These are phyloP conservation scores for Rhizopogon roseolus DNA, from an alignment of 768 basidiomycete species.

Conservation along the genomic window DNA sequence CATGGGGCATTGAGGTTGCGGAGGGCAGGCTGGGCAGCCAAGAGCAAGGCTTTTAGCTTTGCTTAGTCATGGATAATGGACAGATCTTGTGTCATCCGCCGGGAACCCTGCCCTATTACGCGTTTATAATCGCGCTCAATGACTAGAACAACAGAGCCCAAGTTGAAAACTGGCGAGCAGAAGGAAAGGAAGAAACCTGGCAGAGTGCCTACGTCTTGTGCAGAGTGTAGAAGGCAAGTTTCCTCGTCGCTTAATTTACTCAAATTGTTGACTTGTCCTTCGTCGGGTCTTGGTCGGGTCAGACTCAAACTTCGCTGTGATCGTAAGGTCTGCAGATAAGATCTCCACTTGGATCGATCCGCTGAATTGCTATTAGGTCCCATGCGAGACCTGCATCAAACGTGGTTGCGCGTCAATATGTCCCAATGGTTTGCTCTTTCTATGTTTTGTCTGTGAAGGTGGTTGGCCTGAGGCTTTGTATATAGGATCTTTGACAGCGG, in stretches of 20 bases:
- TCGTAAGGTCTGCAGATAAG: constrained; percentile 39
- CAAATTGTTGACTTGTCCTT: background rate
- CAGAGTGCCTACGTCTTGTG: constrained; percentile 39
- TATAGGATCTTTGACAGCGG: constrained; percentile 49
- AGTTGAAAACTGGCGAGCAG: constrained; percentile 9
- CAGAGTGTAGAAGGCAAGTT: constrained; percentile 34
- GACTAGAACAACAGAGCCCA: constrained; percentile 6
- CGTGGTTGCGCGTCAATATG: constrained; percentile 73
- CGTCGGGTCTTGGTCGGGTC: background rate
- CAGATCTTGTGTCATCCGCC: too few species aligned
- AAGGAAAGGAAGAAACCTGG: constrained; percentile 44
- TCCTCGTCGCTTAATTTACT: background rate
- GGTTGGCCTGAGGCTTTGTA: background rate
- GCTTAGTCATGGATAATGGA: background rate
- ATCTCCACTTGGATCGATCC: background rate
- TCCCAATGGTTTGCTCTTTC: constrained; percentile 52
- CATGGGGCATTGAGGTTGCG: too few species aligned
- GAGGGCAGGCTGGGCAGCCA: background rate
- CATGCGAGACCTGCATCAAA: constrained; percentile 74
- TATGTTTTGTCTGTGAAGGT: constrained; percentile 4
- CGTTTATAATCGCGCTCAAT: background rate
- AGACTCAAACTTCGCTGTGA: constrained; percentile 66
- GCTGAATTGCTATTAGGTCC: constrained; percentile 41
- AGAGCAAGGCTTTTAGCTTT: background rate
- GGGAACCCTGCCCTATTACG: background rate